Evolutionary conservation across 2,329 filamentous ascomycete species (phyloP).

Genomic region (Epichloe bromicola): DNA sequence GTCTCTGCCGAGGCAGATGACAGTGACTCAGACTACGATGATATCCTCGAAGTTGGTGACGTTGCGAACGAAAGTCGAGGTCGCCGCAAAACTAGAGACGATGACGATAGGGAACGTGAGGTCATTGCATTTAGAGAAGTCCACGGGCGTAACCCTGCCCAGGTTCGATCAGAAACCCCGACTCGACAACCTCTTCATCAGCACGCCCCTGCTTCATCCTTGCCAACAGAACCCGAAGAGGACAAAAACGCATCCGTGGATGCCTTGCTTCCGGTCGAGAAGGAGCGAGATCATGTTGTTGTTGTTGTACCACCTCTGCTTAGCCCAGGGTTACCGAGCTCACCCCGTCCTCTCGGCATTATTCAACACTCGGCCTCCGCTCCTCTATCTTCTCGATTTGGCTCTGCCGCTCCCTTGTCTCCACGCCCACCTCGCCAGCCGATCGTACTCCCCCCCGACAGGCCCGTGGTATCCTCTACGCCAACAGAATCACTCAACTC

Average conservation of each 20-base stretch:
- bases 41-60: constrained; percentile 57
- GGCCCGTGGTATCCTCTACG: constrained; percentile 45
- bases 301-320: constrained; percentile 28
- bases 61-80: constrained; percentile 51
- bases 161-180: constrained; percentile 26
- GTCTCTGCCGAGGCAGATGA: constrained; percentile 41
- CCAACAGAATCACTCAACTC: constrained; percentile 6
- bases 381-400: constrained; percentile 48
- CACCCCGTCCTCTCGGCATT: constrained; percentile 43
- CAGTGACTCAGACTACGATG: constrained; percentile 74
- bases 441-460: constrained; percentile 58
- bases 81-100: constrained; percentile 70
- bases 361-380: constrained; percentile 38
- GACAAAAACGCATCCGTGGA: constrained; percentile 29
- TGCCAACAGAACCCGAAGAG: background rate
- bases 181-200: background rate
- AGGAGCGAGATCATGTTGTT: constrained; percentile 19
- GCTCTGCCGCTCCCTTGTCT: constrained; percentile 45
- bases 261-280: constrained; percentile 32
- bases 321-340: constrained; percentile 47
- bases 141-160: constrained; percentile 58
- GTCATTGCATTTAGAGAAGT: constrained; percentile 52
- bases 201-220: background rate
- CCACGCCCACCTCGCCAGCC: constrained; percentile 62
- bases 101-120: constrained; percentile 72